Conservation (phyloP, 495 filamentous ascomycete genomes). For the Penicillium arizonense region DNA sequence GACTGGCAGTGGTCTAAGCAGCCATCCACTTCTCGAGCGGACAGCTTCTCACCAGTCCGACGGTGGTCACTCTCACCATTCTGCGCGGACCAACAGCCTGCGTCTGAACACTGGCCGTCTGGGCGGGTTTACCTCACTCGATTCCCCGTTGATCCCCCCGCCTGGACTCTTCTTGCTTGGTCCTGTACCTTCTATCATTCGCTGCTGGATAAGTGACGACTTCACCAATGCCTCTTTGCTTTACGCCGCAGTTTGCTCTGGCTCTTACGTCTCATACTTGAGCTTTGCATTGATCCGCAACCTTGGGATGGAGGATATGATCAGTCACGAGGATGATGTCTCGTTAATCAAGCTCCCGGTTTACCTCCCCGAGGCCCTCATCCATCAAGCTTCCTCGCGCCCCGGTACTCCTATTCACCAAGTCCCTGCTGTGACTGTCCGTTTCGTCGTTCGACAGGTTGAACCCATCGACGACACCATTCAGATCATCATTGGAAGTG, state of each 20-base stretch:
- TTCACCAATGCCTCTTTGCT: conserved; percentile 85
- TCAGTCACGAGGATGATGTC: conserved; percentile 62
- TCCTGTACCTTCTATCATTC: conserved; percentile 86
- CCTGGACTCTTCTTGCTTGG: conserved; percentile 81
- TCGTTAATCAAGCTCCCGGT: conserved; percentile 73
- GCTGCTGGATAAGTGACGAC: conserved; percentile 87
- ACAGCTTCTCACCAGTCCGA: conserved; percentile 94
- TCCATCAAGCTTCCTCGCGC: conserved; percentile 71
- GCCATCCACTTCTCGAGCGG: conserved; percentile 82
- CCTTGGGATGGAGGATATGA: conserved; percentile 64
- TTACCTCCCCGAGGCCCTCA: conserved; percentile 86
- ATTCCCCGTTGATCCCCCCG: conserved; percentile 70
- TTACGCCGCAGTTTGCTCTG: conserved; percentile 90
- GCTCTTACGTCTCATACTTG: conserved; percentile 80
- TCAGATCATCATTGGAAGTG: conserved; percentile 82
- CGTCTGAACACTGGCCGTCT: conserved; percentile 69
- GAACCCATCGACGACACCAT: conserved; percentile 55
- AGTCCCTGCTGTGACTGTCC: conserved; percentile 72
- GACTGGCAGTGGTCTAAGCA: conserved; percentile 77
- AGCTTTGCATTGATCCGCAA: conserved; percentile 69
- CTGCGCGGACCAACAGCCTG: conserved; percentile 80
- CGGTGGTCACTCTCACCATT: conserved; percentile 81
- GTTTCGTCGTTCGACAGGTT: conserved; percentile 68
- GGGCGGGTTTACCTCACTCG: conserved; percentile 58
- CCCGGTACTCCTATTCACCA: conserved; percentile 73